These are phyloP conservation scores for Talaromyces thailandensis DNA, from an alignment of 495 filamentous ascomycete genomes.

Conservation along the genomic window DNA sequence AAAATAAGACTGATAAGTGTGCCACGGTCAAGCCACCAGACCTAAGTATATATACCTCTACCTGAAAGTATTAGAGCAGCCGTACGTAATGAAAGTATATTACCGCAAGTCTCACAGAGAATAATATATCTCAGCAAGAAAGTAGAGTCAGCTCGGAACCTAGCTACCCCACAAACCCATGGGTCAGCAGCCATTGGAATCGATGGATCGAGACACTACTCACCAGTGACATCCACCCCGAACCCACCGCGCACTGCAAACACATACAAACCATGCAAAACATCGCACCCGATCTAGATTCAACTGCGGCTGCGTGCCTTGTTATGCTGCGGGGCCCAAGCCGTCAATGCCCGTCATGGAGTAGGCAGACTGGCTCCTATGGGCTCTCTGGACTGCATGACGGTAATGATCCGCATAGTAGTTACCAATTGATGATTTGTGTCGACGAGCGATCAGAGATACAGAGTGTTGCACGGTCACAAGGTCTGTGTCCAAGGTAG, in stretches of 20 bases:
- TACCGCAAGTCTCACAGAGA: not conserved
- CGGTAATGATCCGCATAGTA: not conserved
- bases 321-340: conserved; percentile 3
- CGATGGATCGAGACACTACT: not conserved
- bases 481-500: not conserved
- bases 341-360: conserved; percentile 3
- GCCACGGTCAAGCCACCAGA: not conserved
- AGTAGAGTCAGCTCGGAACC: not conserved
- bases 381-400: not conserved
- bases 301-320: conserved; percentile 1
- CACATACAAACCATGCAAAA: not conserved
- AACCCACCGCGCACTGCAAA: not conserved
- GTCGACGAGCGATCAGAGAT: not conserved
- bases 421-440: too few species aligned
- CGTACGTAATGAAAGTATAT: conserved; percentile 1
- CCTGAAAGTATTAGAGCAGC: not conserved
- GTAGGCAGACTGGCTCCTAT: not conserved
- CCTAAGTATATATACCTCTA: not conserved
- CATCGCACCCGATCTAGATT: not conserved
- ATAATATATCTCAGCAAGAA: not conserved
- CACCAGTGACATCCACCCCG: not conserved
- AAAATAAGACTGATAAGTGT: not conserved
- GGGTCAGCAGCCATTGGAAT: conserved; percentile 2
- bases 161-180: conserved; percentile 4
- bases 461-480: not conserved